A percentile compares a stretch with the other conserved stretches of the same genome.
These are phyloP conservation scores for Hamamelis virginiana DNA, from an alignment of 164 flowering plant species.

Conservation along the genomic window DNA sequence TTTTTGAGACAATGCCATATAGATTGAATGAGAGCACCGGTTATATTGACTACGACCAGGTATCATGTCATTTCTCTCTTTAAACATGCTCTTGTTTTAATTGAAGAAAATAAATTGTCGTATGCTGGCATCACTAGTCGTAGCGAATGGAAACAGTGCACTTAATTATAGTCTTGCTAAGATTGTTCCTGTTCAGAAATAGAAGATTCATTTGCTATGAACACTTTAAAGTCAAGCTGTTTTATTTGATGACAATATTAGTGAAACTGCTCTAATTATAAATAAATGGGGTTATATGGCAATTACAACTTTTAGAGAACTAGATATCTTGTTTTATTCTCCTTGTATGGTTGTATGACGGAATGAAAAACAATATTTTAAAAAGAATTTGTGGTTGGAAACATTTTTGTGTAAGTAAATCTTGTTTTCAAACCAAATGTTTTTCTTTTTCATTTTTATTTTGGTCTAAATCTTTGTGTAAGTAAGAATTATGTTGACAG, in stretches of 20 bases:
- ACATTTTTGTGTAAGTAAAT: too few relatives aligned
- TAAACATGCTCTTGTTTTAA: conserved; percentile 4
- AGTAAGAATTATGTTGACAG: too few relatives aligned
- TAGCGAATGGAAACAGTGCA: background rate
- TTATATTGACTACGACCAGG: conserved; percentile 78
- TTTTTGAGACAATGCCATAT: conserved; percentile 87
- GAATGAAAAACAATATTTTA: too few relatives aligned
- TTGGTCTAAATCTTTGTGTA: too few relatives aligned
- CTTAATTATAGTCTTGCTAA: background rate
- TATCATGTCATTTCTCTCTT: conserved; percentile 12
- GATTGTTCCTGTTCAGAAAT: background rate
- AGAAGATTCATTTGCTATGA: background rate
- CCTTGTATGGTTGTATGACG: too few relatives aligned
- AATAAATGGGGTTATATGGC: background rate
- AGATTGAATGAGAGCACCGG: conserved; percentile 79
- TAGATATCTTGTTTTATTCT: too few relatives aligned
- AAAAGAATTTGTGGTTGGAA: too few relatives aligned
- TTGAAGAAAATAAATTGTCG: background rate
- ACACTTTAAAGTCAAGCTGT: background rate
- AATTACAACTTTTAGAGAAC: too few relatives aligned
- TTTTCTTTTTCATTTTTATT: too few relatives aligned
- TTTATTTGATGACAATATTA: background rate
- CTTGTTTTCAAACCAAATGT: too few relatives aligned
- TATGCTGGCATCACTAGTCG: background rate
- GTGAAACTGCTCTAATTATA: background rate